A percentile compares a stretch with the other conserved stretches of the same genome.
These are phyloP conservation scores for Dissophora ornata DNA, from an alignment of 192 early-diverging fungal species.

Conservation along the genomic window DNA sequence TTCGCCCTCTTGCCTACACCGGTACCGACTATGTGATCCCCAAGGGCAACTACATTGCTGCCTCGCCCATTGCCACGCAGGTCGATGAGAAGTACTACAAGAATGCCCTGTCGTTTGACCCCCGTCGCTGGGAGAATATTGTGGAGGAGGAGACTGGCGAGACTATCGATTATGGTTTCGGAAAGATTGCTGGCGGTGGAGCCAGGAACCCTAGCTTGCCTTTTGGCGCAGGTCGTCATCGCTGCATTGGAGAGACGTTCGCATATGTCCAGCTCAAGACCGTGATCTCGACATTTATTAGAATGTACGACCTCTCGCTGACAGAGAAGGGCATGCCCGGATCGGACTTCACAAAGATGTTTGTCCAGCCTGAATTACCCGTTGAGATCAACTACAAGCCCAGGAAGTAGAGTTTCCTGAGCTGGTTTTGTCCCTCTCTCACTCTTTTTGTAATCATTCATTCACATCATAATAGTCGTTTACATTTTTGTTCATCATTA, in stretches of 20 bases:
- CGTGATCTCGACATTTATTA: constrained; percentile 83
- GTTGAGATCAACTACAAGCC: constrained; percentile 54
- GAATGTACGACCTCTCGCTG: constrained; percentile 81
- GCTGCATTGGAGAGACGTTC: constrained; percentile 98
- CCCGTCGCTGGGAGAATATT: constrained; percentile 80
- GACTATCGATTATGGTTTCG: constrained; percentile 82
- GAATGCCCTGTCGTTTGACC: constrained; percentile 84
- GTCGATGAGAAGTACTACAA: constrained; percentile 84
- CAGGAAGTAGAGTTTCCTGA: constrained; percentile 35
- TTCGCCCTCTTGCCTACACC: constrained; percentile 72
- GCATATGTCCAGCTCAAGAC: constrained; percentile 97
- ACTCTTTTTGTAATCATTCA: not conserved
- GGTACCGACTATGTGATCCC: constrained; percentile 90
- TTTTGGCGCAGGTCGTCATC: constrained; percentile 97
- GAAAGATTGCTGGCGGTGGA: constrained; percentile 65
- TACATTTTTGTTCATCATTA: no score
- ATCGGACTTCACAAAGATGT: constrained; percentile 90
- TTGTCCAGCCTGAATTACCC: constrained; percentile 86
- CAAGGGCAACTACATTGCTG: constrained; percentile 88
- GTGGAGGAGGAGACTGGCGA: constrained; percentile 63
- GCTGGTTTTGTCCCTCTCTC: no score
- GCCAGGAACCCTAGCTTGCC: constrained; percentile 91
- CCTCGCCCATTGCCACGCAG: constrained; percentile 83
- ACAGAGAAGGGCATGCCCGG: constrained; percentile 80
- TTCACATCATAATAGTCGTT: no score